Evolutionary conservation across 768 basidiomycete species (phyloP), one percentile per base, ranked within the genome.

Genomic region (Tulasnella sp.): DNA sequence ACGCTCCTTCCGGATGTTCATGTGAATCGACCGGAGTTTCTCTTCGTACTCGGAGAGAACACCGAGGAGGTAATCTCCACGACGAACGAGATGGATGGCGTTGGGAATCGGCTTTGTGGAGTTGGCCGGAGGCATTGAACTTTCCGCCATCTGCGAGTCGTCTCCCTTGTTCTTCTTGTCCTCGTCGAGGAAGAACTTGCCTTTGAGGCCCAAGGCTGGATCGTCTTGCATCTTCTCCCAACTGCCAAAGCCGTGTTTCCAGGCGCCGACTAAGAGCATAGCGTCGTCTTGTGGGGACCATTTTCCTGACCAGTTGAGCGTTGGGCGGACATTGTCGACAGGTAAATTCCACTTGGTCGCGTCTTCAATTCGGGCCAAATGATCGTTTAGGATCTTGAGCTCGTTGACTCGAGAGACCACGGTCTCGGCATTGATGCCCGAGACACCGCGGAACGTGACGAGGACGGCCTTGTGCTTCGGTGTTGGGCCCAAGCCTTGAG

Each of bases 141-240:
- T 42, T 28, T 50, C 72, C 22, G 6, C 76, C 31, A 31, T n/a
- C 41, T 31, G n/a, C 22, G 60, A 60, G 28, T 75, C 79, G 50
- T 73, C 79, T 54, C 78, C 77, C 24, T 96, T 94, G 44, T 92
- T 93, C 86, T 98, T 97, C 88, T 98, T 99, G 83, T 94, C 95
- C 86, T 98, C 97, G 85, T 98, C 98, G 76, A 99, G 89, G 91
- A 98, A 99, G 88, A 99, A 97, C 85, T 98, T 98, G 86, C 93
- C 96, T 1, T 92, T 90, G 20, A 99, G 89, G 2, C 92, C 91
- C 18, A 99, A 91, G 81, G 91, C 91, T 18, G 91, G 86, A 85
- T 99, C 98, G 87, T 96, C 95, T 79, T 92, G 91, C 89, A 99
- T 99, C 37, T 90, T 90, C 84, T 99, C 98, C 98, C 98, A 99